Percentiles rank a stretch among this genome's conserved stretches.
Conservation (phyloP, 768 basidiomycete species). For the Sistotremastrum suecicum region DNA sequence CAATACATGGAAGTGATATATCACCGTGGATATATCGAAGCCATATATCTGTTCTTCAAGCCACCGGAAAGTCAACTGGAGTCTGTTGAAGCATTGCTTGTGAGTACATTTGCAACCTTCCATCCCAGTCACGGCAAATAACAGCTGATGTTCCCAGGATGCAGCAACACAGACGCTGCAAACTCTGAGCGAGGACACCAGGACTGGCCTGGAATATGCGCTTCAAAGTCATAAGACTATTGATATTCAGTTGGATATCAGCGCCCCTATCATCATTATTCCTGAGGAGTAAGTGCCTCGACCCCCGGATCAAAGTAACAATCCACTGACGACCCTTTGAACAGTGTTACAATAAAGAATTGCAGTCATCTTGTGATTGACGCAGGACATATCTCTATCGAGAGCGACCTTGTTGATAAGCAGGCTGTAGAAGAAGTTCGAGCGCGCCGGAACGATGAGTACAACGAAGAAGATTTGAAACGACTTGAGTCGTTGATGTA, state of each 20-base stretch:
- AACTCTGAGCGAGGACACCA: conserved; percentile 83
- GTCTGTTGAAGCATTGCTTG: conserved; percentile 85
- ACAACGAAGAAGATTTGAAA: conserved; percentile 76
- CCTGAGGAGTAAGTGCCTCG: conserved; percentile 63
- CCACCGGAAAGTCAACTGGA: conserved; percentile 91
- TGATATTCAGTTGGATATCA: conserved; percentile 92
- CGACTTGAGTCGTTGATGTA: conserved; percentile 90
- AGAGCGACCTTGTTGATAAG: conserved; percentile 82
- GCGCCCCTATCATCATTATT: conserved; percentile 92
- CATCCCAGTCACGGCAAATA: conserved; percentile 2
- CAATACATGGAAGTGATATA: conserved; percentile 96
- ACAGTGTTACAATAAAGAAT: conserved; percentile 57
- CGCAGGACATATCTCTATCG: conserved; percentile 91
- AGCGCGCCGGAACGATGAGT: conserved; percentile 70
- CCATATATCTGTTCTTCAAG: conserved; percentile 80
- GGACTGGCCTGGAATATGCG: conserved; percentile 88
- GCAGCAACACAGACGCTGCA: conserved; percentile 90
- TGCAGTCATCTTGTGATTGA: conserved; percentile 87
- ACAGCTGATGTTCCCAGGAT: conserved; percentile 30
- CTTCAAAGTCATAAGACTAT: conserved; percentile 89
- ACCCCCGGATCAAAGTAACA: not conserved
- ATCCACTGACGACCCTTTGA: conserved; percentile 3
- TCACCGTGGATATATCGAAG: conserved; percentile 86
- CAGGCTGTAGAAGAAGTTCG: conserved; percentile 62
- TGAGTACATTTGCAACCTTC: conserved; percentile 21